Conservation (phyloP, 441 rosid species). For the Iberis amara region DNA sequence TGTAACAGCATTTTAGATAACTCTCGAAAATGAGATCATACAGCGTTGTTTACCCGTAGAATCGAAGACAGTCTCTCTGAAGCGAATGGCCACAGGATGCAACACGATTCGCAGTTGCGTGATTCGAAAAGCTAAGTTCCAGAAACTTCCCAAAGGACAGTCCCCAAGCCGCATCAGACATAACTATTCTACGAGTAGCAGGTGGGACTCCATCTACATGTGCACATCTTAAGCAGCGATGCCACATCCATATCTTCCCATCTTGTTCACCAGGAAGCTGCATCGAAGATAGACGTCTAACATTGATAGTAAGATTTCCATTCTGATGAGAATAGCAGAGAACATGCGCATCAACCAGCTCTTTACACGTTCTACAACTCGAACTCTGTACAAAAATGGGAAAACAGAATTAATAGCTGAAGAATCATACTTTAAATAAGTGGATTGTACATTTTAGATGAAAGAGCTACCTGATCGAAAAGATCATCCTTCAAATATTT, state of each 20-base stretch:
- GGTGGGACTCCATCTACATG: conserved; percentile 85
- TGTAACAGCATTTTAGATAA: conserved; percentile 1
- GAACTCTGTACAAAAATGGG: conserved; percentile 41
- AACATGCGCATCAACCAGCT: conserved; percentile 80
- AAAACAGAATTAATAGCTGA: not conserved
- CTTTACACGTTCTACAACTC: conserved; percentile 63
- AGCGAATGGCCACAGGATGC: conserved; percentile 96
- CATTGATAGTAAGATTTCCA: conserved; percentile 89
- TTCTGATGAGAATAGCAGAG: conserved; percentile 87
- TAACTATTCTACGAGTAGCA: conserved; percentile 81
- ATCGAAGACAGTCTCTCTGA: conserved; percentile 92
- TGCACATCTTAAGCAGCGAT: conserved; percentile 83
- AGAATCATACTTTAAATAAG: not conserved
- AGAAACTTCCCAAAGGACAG: conserved; percentile 94
- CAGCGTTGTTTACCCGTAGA: conserved; percentile 62
- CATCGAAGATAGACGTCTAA: conserved; percentile 54
- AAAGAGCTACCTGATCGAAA: conserved; percentile 61
- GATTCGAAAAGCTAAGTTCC: conserved; percentile 93
- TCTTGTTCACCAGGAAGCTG: conserved; percentile 87
- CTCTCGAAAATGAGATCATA: conserved; percentile 6
- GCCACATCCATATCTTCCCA: conserved; percentile 99
- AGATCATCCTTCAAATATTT: conserved; percentile 74
- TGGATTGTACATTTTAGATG: not conserved
- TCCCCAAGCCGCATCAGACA: conserved; percentile 99
- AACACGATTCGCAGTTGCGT: conserved; percentile 93